Percentiles rank a stretch among this genome's conserved stretches.
phyloP scores from a whole-genome alignment of 306 rosid genomes.

The Acmispon strigosus region DNA sequence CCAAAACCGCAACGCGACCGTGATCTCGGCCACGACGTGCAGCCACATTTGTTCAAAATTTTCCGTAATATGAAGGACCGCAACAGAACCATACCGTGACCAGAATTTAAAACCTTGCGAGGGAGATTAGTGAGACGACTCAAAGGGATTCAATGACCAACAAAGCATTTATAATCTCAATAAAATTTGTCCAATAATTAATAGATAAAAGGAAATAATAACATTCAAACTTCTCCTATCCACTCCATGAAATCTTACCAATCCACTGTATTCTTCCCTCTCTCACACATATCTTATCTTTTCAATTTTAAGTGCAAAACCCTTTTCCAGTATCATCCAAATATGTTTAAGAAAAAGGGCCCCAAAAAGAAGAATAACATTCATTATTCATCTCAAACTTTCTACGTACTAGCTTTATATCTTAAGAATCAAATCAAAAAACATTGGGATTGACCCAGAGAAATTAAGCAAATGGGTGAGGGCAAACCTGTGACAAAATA shows the following conservation, averaged over 20 bases:
- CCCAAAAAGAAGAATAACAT: not conserved
- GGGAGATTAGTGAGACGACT: too few relatives aligned
- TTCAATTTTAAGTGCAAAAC: not conserved
- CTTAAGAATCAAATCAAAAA: not conserved
- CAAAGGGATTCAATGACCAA: too few relatives aligned
- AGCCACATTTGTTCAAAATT: too few relatives aligned
- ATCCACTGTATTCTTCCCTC: not conserved
- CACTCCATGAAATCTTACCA: not conserved
- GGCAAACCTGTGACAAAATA: constrained; percentile 37
- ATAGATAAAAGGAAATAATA: too few relatives aligned
- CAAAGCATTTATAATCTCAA: too few relatives aligned
- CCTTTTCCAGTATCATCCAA: not conserved
- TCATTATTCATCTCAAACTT: not conserved
- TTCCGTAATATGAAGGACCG: too few relatives aligned
- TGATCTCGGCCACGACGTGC: too few relatives aligned
- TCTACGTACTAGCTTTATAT: not conserved
- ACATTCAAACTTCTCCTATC: not conserved
- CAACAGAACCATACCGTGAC: too few relatives aligned
- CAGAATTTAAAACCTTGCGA: too few relatives aligned
- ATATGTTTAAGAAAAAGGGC: not conserved
- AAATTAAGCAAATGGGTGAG: not conserved
- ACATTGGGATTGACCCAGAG: not conserved
- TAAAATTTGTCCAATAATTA: too few relatives aligned
- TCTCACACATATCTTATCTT: not conserved
- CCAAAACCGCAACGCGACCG: too few relatives aligned